These are phyloP conservation scores for Lagenidium sp. DNA, from an alignment of 352 stramenopile genomes.

Conservation along the genomic window DNA sequence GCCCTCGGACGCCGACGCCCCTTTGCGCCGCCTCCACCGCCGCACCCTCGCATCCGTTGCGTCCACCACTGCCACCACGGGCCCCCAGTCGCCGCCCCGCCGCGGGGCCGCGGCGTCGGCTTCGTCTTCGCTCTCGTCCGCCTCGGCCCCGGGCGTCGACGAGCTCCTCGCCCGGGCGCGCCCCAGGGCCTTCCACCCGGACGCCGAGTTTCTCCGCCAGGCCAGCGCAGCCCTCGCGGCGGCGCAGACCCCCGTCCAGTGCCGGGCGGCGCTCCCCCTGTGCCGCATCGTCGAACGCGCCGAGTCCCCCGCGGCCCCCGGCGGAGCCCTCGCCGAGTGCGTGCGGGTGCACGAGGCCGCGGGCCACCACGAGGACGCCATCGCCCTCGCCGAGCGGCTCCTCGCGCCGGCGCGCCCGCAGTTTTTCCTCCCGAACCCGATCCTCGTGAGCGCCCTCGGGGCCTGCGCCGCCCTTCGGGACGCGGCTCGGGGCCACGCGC, in stretches of 20 bases:
- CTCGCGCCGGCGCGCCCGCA: slow-evolving; percentile 43
- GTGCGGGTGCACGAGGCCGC: slow-evolving; percentile 57
- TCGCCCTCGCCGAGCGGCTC: slow-evolving; percentile 38
- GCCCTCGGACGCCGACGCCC: no score
- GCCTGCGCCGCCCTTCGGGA: slow-evolving; percentile 38
- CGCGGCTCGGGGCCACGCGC: slow-evolving; percentile 40
- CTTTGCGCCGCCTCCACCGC: background rate
- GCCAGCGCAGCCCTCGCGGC: slow-evolving; percentile 31
- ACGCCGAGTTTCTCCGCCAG: slow-evolving; percentile 37
- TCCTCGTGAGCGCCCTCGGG: slow-evolving; percentile 51
- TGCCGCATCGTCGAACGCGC: slow-evolving; percentile 38
- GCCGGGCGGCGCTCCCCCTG: slow-evolving; percentile 42
- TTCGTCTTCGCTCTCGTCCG: slow-evolving; percentile 3
- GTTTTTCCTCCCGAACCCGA: slow-evolving; percentile 58
- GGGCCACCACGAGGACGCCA: slow-evolving; percentile 32
- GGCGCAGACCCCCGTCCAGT: slow-evolving; percentile 42
- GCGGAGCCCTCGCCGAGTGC: slow-evolving; percentile 38
- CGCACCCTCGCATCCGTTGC: background rate
- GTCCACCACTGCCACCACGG: background rate
- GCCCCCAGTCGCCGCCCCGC: no score
- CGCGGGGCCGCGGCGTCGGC: slow-evolving; percentile 1
- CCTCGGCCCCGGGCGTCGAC: slow-evolving; percentile 25
- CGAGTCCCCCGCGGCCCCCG: slow-evolving; percentile 21
- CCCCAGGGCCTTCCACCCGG: slow-evolving; percentile 16
- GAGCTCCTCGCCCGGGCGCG: slow-evolving; percentile 25